These are phyloP conservation scores for Candida michaelii DNA, from an alignment of 805 yeast genomes.

Conservation along the genomic window DNA sequence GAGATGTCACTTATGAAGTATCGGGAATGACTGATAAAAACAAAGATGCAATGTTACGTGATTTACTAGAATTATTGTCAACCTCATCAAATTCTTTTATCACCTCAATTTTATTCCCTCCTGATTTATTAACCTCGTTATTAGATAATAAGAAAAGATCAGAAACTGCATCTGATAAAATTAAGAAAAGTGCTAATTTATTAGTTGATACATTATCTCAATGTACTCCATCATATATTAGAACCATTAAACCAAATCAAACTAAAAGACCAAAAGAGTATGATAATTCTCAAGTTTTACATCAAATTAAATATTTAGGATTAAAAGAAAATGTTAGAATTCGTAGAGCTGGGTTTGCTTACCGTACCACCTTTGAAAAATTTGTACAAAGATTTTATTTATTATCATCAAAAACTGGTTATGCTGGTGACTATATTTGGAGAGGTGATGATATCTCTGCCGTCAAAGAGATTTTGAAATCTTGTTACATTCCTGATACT, in stretches of 20 bases:
- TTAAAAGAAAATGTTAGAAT: slow-evolving; percentile 95
- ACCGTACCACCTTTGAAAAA: slow-evolving; percentile 93
- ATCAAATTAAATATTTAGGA: slow-evolving; percentile 94
- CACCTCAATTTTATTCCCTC: slow-evolving; percentile 49
- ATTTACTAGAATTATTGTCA: slow-evolving; percentile 73
- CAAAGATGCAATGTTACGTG: slow-evolving; percentile 90
- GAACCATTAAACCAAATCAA: slow-evolving; percentile 97
- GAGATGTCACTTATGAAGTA: slow-evolving; percentile 93
- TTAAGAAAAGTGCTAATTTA: slow-evolving; percentile 86
- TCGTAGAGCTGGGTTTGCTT: slow-evolving; percentile 98
- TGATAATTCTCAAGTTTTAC: slow-evolving; percentile 85
- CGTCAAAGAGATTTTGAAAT: slow-evolving; percentile 48
- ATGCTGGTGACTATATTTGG: slow-evolving; percentile 76
- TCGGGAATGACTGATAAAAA: slow-evolving; percentile 93
- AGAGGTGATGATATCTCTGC: slow-evolving; percentile 54
- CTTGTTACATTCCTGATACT: slow-evolving; percentile 65
- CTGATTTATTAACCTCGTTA: slow-evolving; percentile 32
- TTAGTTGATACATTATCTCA: slow-evolving; percentile 85
- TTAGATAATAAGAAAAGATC: slow-evolving; percentile 73
- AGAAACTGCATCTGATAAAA: slow-evolving; percentile 95
- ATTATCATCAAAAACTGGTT: slow-evolving; percentile 84
- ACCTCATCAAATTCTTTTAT: slow-evolving; percentile 72
- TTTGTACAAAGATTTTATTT: slow-evolving; percentile 93
- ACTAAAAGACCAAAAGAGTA: slow-evolving; percentile 87
- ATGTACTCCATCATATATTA: slow-evolving; percentile 92